A percentile compares a stretch with the other conserved stretches of the same genome.
Evolutionary conservation across 2,329 filamentous ascomycete species (phyloP).

Genomic region (Phialophora tarda): DNA sequence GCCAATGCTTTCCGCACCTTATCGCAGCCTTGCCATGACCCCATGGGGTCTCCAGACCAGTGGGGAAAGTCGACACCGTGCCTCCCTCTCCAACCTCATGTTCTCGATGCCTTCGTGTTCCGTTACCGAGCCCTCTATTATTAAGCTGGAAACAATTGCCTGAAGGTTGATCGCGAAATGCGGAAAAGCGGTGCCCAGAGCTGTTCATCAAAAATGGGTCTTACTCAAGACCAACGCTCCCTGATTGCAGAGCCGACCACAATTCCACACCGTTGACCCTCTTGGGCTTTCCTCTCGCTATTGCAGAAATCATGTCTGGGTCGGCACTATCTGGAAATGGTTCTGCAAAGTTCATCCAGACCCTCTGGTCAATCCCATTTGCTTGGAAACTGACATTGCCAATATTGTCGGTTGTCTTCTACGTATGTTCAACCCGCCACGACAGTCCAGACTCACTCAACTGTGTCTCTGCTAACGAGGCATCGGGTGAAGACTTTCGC

Average conservation of each 20-base stretch:
- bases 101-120: constrained; percentile 11
- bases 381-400: constrained; percentile 15
- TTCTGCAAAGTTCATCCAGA: constrained; percentile 8
- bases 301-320: constrained; percentile 6
- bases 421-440: constrained; percentile 9
- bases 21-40: constrained; percentile 11
- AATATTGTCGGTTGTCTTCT: constrained; percentile 10
- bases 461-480: constrained; percentile 7
- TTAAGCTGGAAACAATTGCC: constrained; percentile 14
- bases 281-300: neutral
- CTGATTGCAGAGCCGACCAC: constrained; percentile 3
- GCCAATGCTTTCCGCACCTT: constrained; percentile 7
- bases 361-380: constrained; percentile 13
- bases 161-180: constrained; percentile 10
- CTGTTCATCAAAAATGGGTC: constrained; percentile 10
- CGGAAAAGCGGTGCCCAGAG: constrained; percentile 6
- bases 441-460: neutral
- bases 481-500: neutral
- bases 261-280: neutral
- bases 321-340: constrained; percentile 15
- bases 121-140: constrained; percentile 5
- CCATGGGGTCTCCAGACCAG: constrained; percentile 14
- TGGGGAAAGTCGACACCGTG: constrained; percentile 2
- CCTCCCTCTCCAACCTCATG: constrained; percentile 7
- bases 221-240: neutral